Evolutionary conservation across 192 early-diverging fungal species (phyloP).

Genomic region (Backusella circina): DNA sequence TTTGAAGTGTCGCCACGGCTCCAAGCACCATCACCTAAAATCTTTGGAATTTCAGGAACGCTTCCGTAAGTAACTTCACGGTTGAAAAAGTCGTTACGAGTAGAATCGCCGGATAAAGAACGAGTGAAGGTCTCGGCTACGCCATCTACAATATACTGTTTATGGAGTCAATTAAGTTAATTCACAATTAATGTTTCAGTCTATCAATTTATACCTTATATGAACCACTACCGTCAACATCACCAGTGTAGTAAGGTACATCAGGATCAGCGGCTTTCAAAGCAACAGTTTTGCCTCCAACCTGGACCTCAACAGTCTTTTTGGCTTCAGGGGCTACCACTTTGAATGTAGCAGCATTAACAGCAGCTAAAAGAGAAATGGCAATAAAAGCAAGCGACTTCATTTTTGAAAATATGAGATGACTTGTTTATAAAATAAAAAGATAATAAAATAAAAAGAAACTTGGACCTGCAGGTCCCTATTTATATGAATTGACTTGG

Average conservation of each 20-base stretch:
- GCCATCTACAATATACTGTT: conserved; percentile 32
- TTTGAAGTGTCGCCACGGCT: conserved; percentile 32
- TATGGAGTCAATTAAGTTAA: background rate
- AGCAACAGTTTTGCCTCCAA: conserved; percentile 19
- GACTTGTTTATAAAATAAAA: background rate
- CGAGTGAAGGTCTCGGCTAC: conserved; percentile 33
- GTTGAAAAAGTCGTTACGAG: conserved; percentile 35
- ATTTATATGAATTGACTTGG: background rate
- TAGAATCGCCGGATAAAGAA: conserved; percentile 14
- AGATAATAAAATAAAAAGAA: conserved; percentile 1
- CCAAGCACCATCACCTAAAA: conserved; percentile 33
- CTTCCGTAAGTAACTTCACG: conserved; percentile 39
- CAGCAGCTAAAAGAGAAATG: conserved; percentile 21
- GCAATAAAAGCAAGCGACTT: conserved; percentile 11
- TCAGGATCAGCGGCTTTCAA: conserved; percentile 27
- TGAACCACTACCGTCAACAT: conserved; percentile 18
- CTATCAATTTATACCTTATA: conserved; percentile 30
- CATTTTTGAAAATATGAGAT: background rate
- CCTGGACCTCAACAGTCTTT: conserved; percentile 25
- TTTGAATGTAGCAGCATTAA: conserved; percentile 37
- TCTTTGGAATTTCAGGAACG: conserved; percentile 37
- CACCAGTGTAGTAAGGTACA: conserved; percentile 33
- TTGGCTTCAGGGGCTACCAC: conserved; percentile 35
- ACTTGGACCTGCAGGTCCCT: background rate
- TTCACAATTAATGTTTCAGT: background rate